These are phyloP conservation scores for Paraconiothyrium sp. DNA, from an alignment of 2,329 filamentous ascomycete species.

Conservation along the genomic window DNA sequence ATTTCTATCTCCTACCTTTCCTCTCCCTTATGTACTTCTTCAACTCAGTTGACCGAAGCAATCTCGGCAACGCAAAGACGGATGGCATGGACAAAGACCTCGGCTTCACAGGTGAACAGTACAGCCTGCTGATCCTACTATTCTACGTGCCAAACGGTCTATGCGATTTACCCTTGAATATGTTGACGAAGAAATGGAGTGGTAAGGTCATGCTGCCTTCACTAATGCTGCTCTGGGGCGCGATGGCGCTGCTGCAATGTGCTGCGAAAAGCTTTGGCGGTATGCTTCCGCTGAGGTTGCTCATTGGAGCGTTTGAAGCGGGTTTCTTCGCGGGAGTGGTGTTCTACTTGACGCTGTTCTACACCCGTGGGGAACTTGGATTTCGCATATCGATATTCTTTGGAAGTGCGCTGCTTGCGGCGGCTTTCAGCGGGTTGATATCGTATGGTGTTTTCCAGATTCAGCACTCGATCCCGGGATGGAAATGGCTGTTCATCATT, in stretches of 20 bases:
- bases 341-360: slow-evolving; percentile 64
- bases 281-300: slow-evolving; percentile 61
- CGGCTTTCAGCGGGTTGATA: slow-evolving; percentile 54
- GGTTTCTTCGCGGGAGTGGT: slow-evolving; percentile 65
- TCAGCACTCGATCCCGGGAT: slow-evolving; percentile 50
- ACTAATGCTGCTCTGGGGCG: slow-evolving; percentile 61
- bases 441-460: slow-evolving; percentile 60
- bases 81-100: slow-evolving; percentile 58
- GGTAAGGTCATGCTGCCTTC: slow-evolving; percentile 53
- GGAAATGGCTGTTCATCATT: slow-evolving; percentile 58
- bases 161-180: slow-evolving; percentile 60
- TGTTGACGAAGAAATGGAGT: slow-evolving; percentile 60
- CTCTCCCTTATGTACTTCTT: slow-evolving; percentile 56
- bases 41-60: slow-evolving; percentile 50
- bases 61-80: slow-evolving; percentile 62
- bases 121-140: slow-evolving; percentile 58
- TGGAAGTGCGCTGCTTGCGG: slow-evolving; percentile 53
- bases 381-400: slow-evolving; percentile 59
- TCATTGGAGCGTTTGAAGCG: slow-evolving; percentile 60
- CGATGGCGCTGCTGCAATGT: slow-evolving; percentile 59
- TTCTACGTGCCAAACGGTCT: slow-evolving; percentile 63
- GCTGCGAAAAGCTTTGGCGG: slow-evolving; percentile 60
- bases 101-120: slow-evolving; percentile 54
- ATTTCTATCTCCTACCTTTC: slow-evolving; percentile 55
- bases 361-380: slow-evolving; percentile 53